Evolutionary conservation across 805 yeast species (phyloP).

Genomic region (Myxozyma neglecta): DNA sequence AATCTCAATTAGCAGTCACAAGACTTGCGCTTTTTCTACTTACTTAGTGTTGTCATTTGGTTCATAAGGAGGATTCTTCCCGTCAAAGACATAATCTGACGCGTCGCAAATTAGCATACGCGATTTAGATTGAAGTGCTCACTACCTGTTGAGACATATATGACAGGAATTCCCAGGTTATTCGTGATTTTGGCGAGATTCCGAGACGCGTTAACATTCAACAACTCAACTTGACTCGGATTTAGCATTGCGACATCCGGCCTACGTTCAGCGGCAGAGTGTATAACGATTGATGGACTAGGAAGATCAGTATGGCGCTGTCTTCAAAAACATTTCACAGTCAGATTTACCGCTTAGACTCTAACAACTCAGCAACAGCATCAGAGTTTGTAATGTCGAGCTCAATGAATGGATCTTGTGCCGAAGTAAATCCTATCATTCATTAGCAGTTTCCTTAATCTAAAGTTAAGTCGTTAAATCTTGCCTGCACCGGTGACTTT

Average conservation of each 20-base stretch:
- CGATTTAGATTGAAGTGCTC: not conserved
- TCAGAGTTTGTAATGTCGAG: conserved; percentile 16
- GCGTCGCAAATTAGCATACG: not conserved
- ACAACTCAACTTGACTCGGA: conserved; percentile 9
- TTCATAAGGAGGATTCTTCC: conserved; percentile 24
- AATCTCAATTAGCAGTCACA: not conserved
- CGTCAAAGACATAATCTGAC: conserved; percentile 30
- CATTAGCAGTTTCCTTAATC: not conserved
- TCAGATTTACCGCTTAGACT: not conserved
- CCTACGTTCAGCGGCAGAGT: conserved; percentile 28
- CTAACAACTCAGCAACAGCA: not conserved
- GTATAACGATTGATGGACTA: conserved; percentile 26
- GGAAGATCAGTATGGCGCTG: too few relatives aligned
- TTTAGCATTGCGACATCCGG: conserved; percentile 16
- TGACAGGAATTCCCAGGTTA: conserved; percentile 16
- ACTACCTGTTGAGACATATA: conserved; percentile 27
- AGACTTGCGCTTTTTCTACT: not conserved
- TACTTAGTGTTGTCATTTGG: conserved; percentile 27
- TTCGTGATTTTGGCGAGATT: conserved; percentile 19
- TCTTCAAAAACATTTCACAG: too few relatives aligned
- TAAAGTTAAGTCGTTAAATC: not conserved
- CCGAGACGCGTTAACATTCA: conserved; percentile 18
- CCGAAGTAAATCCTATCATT: conserved; percentile 13
- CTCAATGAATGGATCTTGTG: conserved; percentile 2
- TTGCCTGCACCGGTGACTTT: conserved; percentile 19